These are phyloP conservation scores for Blastobotrys proliferans DNA, from an alignment of 1,139 yeast species.

Conservation along the genomic window DNA sequence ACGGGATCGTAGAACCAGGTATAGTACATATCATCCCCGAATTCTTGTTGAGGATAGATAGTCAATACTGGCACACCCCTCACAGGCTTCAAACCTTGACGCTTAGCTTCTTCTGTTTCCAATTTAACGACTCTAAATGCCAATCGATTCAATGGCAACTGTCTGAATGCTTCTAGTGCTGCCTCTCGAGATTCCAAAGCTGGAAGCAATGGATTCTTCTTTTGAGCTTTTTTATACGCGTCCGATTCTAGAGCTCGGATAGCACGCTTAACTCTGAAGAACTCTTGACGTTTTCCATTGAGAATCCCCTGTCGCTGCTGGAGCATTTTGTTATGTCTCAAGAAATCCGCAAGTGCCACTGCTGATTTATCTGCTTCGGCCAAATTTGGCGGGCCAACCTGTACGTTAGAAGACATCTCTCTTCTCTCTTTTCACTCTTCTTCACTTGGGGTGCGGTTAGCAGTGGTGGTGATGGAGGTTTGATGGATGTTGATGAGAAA, in stretches of 20 bases:
- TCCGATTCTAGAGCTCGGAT: slow-evolving; percentile 71
- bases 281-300: slow-evolving; percentile 66
- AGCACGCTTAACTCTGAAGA: slow-evolving; percentile 80
- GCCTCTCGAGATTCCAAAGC: slow-evolving; percentile 48
- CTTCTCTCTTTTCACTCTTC: slow-evolving; percentile 3
- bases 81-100: slow-evolving; percentile 60
- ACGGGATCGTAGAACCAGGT: slow-evolving; percentile 85
- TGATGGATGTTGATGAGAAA: too few relatives aligned
- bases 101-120: slow-evolving; percentile 66
- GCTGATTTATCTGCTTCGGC: slow-evolving; percentile 41
- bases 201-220: slow-evolving; percentile 56
- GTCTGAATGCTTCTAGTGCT: slow-evolving; percentile 60
- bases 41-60: slow-evolving; percentile 61
- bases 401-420: slow-evolving; percentile 20
- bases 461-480: neutral
- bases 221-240: slow-evolving; percentile 60
- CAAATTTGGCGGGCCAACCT: slow-evolving; percentile 35
- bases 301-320: slow-evolving; percentile 80
- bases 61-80: slow-evolving; percentile 71
- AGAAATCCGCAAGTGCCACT: slow-evolving; percentile 62
- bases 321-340: slow-evolving; percentile 59
- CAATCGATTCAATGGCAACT: slow-evolving; percentile 68
- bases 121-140: slow-evolving; percentile 59
- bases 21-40: slow-evolving; percentile 75
- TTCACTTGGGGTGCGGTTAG: neutral